A percentile compares a stretch with the other conserved stretches of the same genome.
Conservation (phyloP, 2,329 filamentous ascomycete species). For the Ceratocystis harringtonii region DNA sequence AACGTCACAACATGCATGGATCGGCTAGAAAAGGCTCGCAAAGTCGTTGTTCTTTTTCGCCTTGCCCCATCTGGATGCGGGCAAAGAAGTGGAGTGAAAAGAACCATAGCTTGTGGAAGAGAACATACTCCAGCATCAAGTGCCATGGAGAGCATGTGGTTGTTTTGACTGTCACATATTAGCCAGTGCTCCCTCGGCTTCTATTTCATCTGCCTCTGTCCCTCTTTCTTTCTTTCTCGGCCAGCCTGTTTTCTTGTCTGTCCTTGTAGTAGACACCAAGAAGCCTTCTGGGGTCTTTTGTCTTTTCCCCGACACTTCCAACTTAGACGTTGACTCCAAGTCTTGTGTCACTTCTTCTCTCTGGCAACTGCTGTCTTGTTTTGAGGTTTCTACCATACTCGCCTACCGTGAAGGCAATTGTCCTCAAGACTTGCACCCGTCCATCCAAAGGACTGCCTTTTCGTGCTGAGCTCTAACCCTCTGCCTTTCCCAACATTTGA, state of each 20-base stretch:
- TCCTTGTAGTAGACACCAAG: not conserved
- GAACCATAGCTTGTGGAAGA: not conserved
- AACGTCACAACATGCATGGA: not conserved
- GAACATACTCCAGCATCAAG: not conserved
- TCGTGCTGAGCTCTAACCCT: not conserved
- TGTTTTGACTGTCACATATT: not conserved
- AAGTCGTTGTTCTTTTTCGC: not conserved
- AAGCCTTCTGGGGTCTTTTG: not conserved
- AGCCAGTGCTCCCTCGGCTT: not conserved
- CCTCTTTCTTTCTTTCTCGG: not conserved
- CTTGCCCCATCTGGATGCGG: not conserved
- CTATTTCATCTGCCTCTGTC: not conserved
- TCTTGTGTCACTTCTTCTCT: not conserved
- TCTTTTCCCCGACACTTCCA: not conserved
- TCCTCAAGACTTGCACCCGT: not conserved
- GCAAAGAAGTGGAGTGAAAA: not conserved
- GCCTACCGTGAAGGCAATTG: not conserved
- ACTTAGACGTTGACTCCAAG: not conserved
- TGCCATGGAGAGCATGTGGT: not conserved
- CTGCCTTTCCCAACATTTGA: not conserved
- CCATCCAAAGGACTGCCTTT: not conserved
- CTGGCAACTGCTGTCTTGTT: not conserved
- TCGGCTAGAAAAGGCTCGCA: not conserved
- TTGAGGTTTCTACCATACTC: not conserved
- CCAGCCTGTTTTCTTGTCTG: not conserved